Evolutionary conservation across 768 basidiomycete genomes (phyloP), one percentile per base, ranked within the genome.

Genomic region (Sporobolomyces roseus): DNA sequence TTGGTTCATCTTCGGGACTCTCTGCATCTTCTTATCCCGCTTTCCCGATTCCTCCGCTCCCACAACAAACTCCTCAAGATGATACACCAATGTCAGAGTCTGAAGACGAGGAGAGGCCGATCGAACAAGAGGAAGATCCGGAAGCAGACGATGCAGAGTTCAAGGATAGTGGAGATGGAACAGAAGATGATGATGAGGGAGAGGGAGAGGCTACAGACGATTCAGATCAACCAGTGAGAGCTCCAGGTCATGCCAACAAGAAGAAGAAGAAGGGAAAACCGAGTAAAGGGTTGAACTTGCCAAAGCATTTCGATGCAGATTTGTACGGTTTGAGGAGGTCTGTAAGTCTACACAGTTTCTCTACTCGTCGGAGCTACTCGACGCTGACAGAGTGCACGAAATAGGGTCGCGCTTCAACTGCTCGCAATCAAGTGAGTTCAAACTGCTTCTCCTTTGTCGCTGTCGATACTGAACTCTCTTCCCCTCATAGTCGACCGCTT

Each of bases 311-410:
- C 10, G 77, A 77, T 61, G 68, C 75, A 7, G 73, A 68, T 51
- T 38, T 78, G 56, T 78, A 77, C 46, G 77, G 77, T 12, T 51
- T 78, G 17, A 61, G 77, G 59, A 52, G 78, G 58, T 76, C 75
- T 60, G 70, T 75, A 53, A 65, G 77, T 23, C 14, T 41, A 9
- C 38, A 41, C 38, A 9, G 17, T 41, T 17, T 41, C 38, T 41
- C 38, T 9, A 41, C 10, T 17, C 38, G 9, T 9, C 17, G 9
- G 38, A 41, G 9, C 17, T 41, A 41, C 38, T n/a, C n/a, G 17
- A 41, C 9, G 38, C 38, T 41, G 17, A 41, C 38, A n/a, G 38
- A 41, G 9, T 41, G 9, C 38, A 17, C 38, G 38, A 17, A 41
- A 4, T 52, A 67, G 70, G 69, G 60, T 38, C 61, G 65, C 49